Conservation (phyloP, 257 asterid genomes). For the Solanum ossicruentum region DNA sequence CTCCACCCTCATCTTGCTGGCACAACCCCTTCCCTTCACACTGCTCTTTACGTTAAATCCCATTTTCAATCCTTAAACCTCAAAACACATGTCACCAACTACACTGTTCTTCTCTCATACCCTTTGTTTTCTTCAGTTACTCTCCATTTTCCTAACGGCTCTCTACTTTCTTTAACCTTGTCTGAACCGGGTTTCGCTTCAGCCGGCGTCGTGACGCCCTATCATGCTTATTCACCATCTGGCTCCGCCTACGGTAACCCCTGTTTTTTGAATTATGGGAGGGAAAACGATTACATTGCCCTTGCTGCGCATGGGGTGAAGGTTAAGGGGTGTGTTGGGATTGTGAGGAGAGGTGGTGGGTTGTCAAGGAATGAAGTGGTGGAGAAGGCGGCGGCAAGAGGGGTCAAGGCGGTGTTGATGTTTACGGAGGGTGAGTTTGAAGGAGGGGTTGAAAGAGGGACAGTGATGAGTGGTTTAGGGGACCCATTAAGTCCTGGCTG, state of each 20-base stretch:
- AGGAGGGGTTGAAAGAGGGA: constrained; percentile 88
- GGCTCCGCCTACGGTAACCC: constrained; percentile 62
- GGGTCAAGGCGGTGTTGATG: constrained; percentile 76
- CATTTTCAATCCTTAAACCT: constrained; percentile 53
- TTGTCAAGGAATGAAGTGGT: constrained; percentile 62
- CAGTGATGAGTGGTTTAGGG: constrained; percentile 81
- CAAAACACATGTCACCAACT: constrained; percentile 36
- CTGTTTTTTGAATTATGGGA: constrained; percentile 67
- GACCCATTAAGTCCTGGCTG: constrained; percentile 95
- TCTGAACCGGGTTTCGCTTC: constrained; percentile 33
- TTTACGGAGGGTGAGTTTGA: constrained; percentile 42
- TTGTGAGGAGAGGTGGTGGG: constrained; percentile 66
- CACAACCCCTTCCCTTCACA: constrained; percentile 44
- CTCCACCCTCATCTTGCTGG: constrained; percentile 94
- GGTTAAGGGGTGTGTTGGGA: constrained; percentile 62
- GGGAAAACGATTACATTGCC: constrained; percentile 52
- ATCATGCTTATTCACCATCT: constrained; percentile 89
- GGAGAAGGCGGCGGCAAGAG: constrained; percentile 67
- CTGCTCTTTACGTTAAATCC: constrained; percentile 51
- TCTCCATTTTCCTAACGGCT: constrained; percentile 36
- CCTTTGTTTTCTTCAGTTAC: constrained; percentile 54
- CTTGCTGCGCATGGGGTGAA: constrained; percentile 39
- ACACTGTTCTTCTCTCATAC: constrained; percentile 68
- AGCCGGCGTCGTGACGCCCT: constrained; percentile 40
- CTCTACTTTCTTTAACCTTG: constrained; percentile 16